These are phyloP conservation scores for Populus davidiana DNA, from an alignment of 345 rosid genomes.

Conservation along the genomic window DNA sequence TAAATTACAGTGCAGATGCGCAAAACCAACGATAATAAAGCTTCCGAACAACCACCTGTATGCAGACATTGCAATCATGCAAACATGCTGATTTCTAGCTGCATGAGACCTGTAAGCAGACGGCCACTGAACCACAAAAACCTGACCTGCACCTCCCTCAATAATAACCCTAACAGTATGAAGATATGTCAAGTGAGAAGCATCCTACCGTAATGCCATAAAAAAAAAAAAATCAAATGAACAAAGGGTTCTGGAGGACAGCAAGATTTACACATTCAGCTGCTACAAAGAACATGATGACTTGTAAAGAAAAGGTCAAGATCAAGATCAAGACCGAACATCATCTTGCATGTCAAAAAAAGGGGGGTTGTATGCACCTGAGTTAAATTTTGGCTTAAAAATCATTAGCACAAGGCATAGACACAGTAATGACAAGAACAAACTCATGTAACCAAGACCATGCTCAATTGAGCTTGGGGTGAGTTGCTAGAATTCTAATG, in stretches of 20 bases:
- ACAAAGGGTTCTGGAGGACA: no score
- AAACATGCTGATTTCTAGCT: not conserved
- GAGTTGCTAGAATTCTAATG: not conserved
- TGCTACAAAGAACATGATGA: not conserved
- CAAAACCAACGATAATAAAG: not conserved
- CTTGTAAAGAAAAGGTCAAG: not conserved
- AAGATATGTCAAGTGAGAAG: no score
- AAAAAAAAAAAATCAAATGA: no score
- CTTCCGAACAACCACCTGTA: not conserved
- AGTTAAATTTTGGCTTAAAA: not conserved
- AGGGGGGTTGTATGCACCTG: not conserved
- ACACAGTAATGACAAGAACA: not conserved
- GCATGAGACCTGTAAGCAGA: not conserved
- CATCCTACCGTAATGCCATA: no score
- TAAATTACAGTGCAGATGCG: not conserved
- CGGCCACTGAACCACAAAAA: not conserved
- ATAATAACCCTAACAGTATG: no score
- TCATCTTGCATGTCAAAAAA: not conserved
- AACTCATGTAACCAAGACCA: not conserved
- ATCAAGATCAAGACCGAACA: not conserved
- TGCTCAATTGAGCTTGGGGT: not conserved
- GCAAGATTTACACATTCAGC: no score
- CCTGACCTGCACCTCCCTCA: no score
- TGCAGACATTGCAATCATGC: not conserved
- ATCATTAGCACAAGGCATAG: not conserved